Conservation (phyloP, 768 basidiomycete genomes). For the Leccinum longicurvipes region DNA sequence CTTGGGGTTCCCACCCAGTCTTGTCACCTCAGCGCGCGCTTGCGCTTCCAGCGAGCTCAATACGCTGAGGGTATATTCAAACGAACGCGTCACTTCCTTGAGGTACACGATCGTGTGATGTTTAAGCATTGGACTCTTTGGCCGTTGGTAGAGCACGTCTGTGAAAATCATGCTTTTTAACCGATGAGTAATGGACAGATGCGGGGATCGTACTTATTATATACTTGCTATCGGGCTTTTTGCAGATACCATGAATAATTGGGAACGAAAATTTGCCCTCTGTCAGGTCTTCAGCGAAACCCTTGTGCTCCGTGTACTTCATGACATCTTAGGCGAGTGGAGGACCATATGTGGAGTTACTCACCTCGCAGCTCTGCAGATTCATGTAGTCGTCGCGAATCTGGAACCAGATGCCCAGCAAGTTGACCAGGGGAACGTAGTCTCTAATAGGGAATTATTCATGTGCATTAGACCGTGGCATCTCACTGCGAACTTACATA, state of each 20-base stretch:
- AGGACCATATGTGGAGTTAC: not conserved
- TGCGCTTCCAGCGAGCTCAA: constrained; percentile 64
- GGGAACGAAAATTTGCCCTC: constrained; percentile 99
- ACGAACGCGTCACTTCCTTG: constrained; percentile 70
- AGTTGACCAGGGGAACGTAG: constrained; percentile 54
- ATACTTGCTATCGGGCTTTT: constrained; percentile 71
- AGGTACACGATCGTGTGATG: constrained; percentile 78
- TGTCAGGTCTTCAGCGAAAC: constrained; percentile 89
- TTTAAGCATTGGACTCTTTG: constrained; percentile 78
- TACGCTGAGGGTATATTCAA: constrained; percentile 80
- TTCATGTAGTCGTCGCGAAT: constrained; percentile 56
- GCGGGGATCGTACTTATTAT: constrained; percentile 69
- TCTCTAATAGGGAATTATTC: constrained; percentile 32
- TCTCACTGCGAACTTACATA: constrained; percentile 41
- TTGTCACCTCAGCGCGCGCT: constrained; percentile 60
- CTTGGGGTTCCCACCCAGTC: constrained; percentile 73
- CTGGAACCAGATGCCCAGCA: constrained; percentile 57
- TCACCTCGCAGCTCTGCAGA: constrained; percentile 24
- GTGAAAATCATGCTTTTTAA: not conserved
- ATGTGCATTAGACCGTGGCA: not conserved
- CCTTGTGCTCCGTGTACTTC: constrained; percentile 81
- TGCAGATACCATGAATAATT: constrained; percentile 83
- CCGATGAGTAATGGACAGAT: not conserved
- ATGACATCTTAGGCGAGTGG: not conserved
- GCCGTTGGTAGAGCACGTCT: constrained; percentile 91